These are phyloP conservation scores for Tricholoma hemisulphureum DNA, from an alignment of 768 basidiomycete species.

Conservation along the genomic window DNA sequence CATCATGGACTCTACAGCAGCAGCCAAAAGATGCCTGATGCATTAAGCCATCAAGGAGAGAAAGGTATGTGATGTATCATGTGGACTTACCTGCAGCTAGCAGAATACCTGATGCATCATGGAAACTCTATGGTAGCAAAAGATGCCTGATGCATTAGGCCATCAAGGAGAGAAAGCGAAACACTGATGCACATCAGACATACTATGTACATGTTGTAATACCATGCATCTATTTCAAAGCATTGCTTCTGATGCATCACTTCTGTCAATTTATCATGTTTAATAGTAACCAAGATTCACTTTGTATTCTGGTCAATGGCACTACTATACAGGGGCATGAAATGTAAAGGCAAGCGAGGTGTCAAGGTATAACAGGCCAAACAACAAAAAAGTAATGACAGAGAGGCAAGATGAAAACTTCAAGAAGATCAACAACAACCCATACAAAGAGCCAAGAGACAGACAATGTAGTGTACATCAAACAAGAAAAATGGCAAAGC, in stretches of 20 bases:
- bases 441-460: not conserved
- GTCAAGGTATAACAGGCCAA: not conserved
- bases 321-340: not conserved
- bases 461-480: not conserved
- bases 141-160: not conserved
- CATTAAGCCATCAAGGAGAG: too few species aligned
- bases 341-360: not conserved
- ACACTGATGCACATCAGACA: not conserved
- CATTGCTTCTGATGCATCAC: not conserved
- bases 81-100: not conserved
- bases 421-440: not conserved
- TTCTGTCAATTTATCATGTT: not conserved
- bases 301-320: not conserved
- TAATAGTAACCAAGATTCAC: not conserved
- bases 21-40: too few species aligned
- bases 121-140: not conserved
- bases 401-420: not conserved
- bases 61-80: too few species aligned
- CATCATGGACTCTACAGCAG: too few species aligned
- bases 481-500: not conserved
- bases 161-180: not conserved
- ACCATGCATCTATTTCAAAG: not conserved
- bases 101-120: not conserved
- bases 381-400: not conserved
- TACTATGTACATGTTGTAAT: not conserved